Base-by-base conservation (phyloP, 768 basidiomycete species). In the Boletus edulis region DNA sequence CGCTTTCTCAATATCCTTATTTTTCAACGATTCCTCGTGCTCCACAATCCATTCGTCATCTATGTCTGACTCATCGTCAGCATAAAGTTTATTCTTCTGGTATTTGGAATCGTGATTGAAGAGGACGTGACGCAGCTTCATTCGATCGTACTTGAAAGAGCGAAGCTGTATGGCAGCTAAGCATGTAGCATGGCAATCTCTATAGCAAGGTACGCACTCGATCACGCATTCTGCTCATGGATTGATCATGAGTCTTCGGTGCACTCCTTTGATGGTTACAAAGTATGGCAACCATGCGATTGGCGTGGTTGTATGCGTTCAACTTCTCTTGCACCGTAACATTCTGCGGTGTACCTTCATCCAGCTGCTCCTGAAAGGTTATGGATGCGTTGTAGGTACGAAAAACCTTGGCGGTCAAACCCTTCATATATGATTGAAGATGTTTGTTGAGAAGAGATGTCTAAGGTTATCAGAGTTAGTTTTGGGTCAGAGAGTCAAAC, bases 361-460 rank as follows among this genome's bases (percentile, higher is more conserved):
- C 91, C 56, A 98, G 76, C 58, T 96, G 85, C 43, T 89, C 79
- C 68, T 98, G 94, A 78, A 98, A 97, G 3, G 96, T 97, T 68
- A 84, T 86, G 24, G 97, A 98, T 22, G 97, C 97, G 66, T 99
- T 99, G 77, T 91, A 99, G 49, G 97, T 99, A 93, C 97, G 96
- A 80, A 99, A 99, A 27, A 99, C 97, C 71, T 99, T 99, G 54
- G 97, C 97, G 0, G 97, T 96, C 27, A 99, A 81, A 17, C 97
- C 97, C 58, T 94, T 91, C 97, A 98, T 99, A 71, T 96, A 94
- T 29, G 81, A 83, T 43, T 83, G 84, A 56, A 99, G 79, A 71
- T 98, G 94, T 69, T 94, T 95, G 76, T 99, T 99, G 55, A 99
- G 74, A 9, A 78, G 77, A 8, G 81, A 76, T 3, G 97, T 93